Conservation (phyloP, 148 eudicot species). For the Cornus controversa region DNA sequence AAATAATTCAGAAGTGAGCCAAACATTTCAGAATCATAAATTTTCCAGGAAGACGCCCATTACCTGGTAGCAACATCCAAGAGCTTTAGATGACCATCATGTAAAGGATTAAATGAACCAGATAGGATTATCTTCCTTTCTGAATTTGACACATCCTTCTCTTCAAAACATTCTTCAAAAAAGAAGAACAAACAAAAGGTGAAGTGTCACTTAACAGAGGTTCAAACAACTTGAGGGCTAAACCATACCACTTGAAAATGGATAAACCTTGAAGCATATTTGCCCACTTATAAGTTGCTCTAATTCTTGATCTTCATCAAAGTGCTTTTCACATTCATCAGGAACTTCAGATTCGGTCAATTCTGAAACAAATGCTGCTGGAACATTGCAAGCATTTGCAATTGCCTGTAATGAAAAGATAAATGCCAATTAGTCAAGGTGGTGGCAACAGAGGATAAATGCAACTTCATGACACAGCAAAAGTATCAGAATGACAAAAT, state of each 20-base stretch:
- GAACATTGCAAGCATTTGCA: conserved; percentile 66
- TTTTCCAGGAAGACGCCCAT: conserved; percentile 9
- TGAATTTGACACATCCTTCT: conserved; percentile 25
- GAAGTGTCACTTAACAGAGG: conserved; percentile 1
- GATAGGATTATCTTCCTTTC: conserved; percentile 83
- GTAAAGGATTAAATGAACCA: conserved; percentile 94
- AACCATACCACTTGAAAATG: conserved; percentile 68
- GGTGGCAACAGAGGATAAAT: neutral
- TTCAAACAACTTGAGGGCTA: conserved; percentile 2
- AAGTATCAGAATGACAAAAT: neutral
- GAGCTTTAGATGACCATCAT: conserved; percentile 89
- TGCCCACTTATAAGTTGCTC: conserved; percentile 78
- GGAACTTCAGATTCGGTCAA: conserved; percentile 56
- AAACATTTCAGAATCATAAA: conserved; percentile 2
- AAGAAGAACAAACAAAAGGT: conserved; percentile 19
- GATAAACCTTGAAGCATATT: conserved; percentile 77
- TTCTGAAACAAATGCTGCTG: conserved; percentile 34
- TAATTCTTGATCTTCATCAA: conserved; percentile 72
- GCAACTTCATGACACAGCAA: neutral
- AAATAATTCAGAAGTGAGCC: neutral
- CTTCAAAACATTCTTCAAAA: conserved; percentile 49
- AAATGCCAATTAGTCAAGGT: conserved; percentile 1
- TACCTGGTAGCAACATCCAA: conserved; percentile 89
- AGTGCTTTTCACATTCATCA: conserved; percentile 46
- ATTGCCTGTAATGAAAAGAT: conserved; percentile 50